Evolutionary conservation across 495 filamentous ascomycete genomes (phyloP), one percentile per base, ranked within the genome.

Genomic region (Jackrogersella minutella): DNA sequence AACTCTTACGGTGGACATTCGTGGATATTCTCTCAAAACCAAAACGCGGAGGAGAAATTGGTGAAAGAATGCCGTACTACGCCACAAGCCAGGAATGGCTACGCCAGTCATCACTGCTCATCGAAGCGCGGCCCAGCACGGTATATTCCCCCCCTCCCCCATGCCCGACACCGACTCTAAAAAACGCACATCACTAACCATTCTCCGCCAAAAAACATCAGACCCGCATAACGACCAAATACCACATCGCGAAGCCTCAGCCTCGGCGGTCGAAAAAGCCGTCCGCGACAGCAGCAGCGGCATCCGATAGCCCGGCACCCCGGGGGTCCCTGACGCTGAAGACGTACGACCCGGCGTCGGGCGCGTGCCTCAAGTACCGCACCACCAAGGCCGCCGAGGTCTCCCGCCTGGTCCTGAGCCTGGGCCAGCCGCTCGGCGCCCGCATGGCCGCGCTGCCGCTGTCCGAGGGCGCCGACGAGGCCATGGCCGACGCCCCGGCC

Each of bases 341-440:
- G 80, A 96, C 93, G 13, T 99, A 86, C 82, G 93, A 97, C 76
- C 91, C 95, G 0, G 77, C 76, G 24, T 88, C 89, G 10, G 95
- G 95, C 65, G 85, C 87, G 46, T 88, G 89, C 55, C 85, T 99
- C 31, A 96, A 97, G 77, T 99, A 97, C 80, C 84, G 85, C 72
- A 97, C 95, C 14, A 87, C 90, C 75, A 96, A 96, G 71, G 89
- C 88, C n/a, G 91, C 91, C 14, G 93, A 97, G 76, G 94, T 99
- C 3, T 86, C 88, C 2, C 80, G 95, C 31, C 75, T 98, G 74
- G 84, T 98, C 39, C 86, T 87, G 31, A 86, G 86, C 37, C 71
- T 98, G 63, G 91, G 91, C 1, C 81, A 84, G 58, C 73, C 94
- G 71, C 89, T 87, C 5, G 78, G 81, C 58, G 47, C 54, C 11